Evolutionary conservation across 306 rosid genomes (phyloP).

Genomic region (apple (Malus domestica)): DNA sequence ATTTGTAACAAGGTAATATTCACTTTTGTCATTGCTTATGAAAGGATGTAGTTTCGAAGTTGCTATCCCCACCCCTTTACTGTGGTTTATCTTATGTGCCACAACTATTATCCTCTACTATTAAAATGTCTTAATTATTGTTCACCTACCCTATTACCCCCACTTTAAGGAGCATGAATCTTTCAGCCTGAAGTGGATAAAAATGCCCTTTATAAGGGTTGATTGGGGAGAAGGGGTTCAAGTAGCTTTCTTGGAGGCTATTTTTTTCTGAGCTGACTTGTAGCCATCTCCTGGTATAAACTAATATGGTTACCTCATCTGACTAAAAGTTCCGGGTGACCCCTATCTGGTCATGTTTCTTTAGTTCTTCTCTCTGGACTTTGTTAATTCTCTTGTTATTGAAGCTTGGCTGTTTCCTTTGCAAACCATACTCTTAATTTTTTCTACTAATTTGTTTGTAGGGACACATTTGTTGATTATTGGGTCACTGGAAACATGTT

Average conservation of each 20-base stretch:
- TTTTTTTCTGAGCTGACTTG: not conserved
- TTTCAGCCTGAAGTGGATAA: not conserved
- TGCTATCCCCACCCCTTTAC: not conserved
- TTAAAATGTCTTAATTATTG: not conserved
- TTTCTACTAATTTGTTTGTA: conserved; percentile 22
- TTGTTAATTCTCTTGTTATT: conserved; percentile 3
- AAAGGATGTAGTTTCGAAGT: not conserved
- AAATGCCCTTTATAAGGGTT: not conserved
- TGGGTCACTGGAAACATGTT: conserved; percentile 85
- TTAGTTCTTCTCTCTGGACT: not conserved
- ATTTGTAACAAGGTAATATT: conserved; percentile 68
- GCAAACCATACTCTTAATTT: conserved; percentile 1
- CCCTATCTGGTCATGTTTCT: not conserved
- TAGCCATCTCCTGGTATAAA: not conserved
- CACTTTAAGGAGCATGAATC: not conserved
- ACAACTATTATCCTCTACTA: not conserved
- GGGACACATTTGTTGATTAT: conserved; percentile 76
- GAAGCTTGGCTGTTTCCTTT: conserved; percentile 3
- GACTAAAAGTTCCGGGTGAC: not conserved
- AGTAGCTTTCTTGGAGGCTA: not conserved
- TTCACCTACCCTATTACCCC: not conserved
- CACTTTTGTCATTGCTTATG: conserved; percentile 10
- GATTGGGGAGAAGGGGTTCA: not conserved
- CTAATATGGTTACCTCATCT: not conserved
- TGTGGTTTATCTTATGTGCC: not conserved